Evolutionary conservation across 441 rosid species (phyloP).

Genomic region (Euphorbia celastroides): DNA sequence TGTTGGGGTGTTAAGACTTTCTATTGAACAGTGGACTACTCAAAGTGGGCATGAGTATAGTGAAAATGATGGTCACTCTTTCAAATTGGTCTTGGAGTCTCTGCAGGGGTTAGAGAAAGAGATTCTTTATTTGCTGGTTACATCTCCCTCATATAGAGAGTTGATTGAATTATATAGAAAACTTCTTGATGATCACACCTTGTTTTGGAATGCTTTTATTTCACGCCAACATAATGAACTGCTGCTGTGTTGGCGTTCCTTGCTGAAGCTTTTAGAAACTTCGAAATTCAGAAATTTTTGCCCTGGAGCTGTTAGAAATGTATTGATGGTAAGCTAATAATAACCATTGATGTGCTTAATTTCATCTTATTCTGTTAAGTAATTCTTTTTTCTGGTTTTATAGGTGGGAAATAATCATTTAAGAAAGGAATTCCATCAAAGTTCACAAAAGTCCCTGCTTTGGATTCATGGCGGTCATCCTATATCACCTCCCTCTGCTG

Average conservation of each 20-base stretch:
- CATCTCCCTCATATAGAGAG: slow-evolving; percentile 44
- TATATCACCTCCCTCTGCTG: slow-evolving; percentile 51
- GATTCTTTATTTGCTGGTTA: slow-evolving; percentile 48
- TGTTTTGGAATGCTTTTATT: slow-evolving; percentile 60
- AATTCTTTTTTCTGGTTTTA: slow-evolving; percentile 9
- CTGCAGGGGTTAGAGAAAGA: slow-evolving; percentile 56
- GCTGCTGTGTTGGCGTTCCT: slow-evolving; percentile 57
- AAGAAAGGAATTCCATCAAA: slow-evolving; percentile 37
- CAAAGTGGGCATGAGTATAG: slow-evolving; percentile 40
- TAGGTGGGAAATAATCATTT: slow-evolving; percentile 56
- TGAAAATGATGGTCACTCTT: slow-evolving; percentile 29
- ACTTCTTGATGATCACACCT: slow-evolving; percentile 66
- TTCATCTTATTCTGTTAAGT: not conserved
- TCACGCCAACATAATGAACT: slow-evolving; percentile 42
- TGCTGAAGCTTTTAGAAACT: slow-evolving; percentile 63
- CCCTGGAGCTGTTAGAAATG: slow-evolving; percentile 49
- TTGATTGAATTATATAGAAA: slow-evolving; percentile 43
- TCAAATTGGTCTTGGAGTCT: slow-evolving; percentile 50
- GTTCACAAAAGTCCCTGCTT: slow-evolving; percentile 62
- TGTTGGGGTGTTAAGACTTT: slow-evolving; percentile 57
- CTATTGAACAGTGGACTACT: slow-evolving; percentile 69
- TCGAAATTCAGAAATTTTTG: slow-evolving; percentile 43
- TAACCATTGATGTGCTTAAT: not conserved
- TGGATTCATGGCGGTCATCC: slow-evolving; percentile 99
- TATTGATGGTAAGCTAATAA: slow-evolving; percentile 52